A percentile compares a stretch with the other conserved stretches of the same genome.
phyloP scores from a whole-genome alignment of 495 filamentous ascomycete species.

The Rhypophila decipiens region DNA sequence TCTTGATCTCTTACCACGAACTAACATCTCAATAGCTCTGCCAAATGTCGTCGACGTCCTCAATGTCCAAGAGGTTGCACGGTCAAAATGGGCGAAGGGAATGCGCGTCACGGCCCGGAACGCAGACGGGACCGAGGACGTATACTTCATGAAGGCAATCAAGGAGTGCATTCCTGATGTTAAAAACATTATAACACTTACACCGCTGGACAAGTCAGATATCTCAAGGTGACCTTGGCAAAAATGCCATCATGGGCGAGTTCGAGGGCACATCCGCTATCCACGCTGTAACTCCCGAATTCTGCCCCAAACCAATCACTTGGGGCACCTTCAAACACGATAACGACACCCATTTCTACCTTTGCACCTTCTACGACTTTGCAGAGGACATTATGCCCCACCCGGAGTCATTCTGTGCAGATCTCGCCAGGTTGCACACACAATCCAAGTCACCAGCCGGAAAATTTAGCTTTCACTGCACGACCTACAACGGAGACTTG shows the following conservation, averaged over 20 bases:
- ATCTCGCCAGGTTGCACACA: slow-evolving; percentile 40
- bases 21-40: slow-evolving; percentile 8
- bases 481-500: slow-evolving; percentile 44
- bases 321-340: slow-evolving; percentile 17
- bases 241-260: slow-evolving; percentile 22
- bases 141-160: slow-evolving; percentile 25
- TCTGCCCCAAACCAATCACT: slow-evolving; percentile 23
- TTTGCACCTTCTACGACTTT: slow-evolving; percentile 25
- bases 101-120: slow-evolving; percentile 13
- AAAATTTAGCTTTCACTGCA: slow-evolving; percentile 48
- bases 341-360: slow-evolving; percentile 19
- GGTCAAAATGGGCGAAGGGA: slow-evolving; percentile 21
- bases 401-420: slow-evolving; percentile 30
- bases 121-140: slow-evolving; percentile 16
- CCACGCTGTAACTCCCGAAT: slow-evolving; percentile 19
- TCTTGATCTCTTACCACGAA: not conserved
- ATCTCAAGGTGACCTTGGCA: slow-evolving; percentile 15
- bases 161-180: not conserved
- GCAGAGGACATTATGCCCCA: slow-evolving; percentile 32
- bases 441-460: slow-evolving; percentile 38
- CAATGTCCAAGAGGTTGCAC: slow-evolving; percentile 7
- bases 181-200: not conserved
- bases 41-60: slow-evolving; percentile 15
- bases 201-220: slow-evolving; percentile 1
- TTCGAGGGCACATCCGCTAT: slow-evolving; percentile 23